Evolutionary conservation across 495 filamentous ascomycete species (phyloP).

Genomic region (Pseudotulostoma volvatum): DNA sequence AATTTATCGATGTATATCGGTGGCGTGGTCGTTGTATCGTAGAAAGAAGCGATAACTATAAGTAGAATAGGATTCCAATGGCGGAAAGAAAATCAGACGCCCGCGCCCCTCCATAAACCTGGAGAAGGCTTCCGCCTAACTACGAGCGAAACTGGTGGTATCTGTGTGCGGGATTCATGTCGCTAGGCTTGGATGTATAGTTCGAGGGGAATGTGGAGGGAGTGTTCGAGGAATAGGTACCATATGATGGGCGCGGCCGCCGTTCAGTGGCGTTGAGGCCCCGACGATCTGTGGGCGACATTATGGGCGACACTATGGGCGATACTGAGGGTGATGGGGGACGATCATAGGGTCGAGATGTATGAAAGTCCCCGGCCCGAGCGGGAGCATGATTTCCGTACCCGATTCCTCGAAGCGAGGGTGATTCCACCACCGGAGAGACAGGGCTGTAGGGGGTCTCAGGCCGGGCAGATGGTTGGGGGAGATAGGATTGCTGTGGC

Average conservation of each 20-base stretch:
- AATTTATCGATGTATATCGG: too few relatives aligned
- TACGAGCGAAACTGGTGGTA: constrained; percentile 18
- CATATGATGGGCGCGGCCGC: neutral
- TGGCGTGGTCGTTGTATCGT: too few relatives aligned
- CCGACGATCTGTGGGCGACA: neutral
- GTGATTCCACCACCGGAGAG: constrained; percentile 17
- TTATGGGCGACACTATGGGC: too few relatives aligned
- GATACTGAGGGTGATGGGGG: constrained; percentile 2
- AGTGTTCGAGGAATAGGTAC: constrained; percentile 12
- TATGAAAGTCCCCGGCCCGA: constrained; percentile 1
- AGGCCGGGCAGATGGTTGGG: constrained; percentile 3
- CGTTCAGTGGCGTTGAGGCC: constrained; percentile 1
- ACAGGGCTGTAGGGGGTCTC: constrained; percentile 4
- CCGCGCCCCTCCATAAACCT: constrained; percentile 17
- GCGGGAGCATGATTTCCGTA: constrained; percentile 1
- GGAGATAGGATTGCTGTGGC: neutral
- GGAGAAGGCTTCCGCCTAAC: constrained; percentile 24
- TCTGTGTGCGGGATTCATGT: too few relatives aligned
- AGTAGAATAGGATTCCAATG: too few relatives aligned
- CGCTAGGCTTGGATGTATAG: too few relatives aligned
- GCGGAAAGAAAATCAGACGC: too few relatives aligned
- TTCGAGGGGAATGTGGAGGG: constrained; percentile 18
- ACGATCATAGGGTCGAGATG: constrained; percentile 2
- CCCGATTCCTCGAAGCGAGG: constrained; percentile 3
- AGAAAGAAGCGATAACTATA: too few relatives aligned